A percentile compares a stretch with the other conserved stretches of the same genome.
Conservation (phyloP, 208 protist genomes). For the Trypanosoma lewisi region DNA sequence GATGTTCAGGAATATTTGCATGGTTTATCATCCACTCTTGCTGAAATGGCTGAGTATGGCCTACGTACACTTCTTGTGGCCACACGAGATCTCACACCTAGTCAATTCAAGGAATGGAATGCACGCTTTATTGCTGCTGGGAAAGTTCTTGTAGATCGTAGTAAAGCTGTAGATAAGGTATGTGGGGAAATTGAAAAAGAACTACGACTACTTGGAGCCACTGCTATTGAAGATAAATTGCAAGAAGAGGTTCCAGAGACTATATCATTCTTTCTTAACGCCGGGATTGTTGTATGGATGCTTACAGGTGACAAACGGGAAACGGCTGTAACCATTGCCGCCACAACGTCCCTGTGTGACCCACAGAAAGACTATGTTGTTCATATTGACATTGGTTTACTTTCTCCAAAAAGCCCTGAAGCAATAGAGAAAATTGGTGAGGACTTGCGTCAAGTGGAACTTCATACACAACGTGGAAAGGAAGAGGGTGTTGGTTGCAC, state of each 20-base stretch:
- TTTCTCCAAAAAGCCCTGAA: conserved; percentile 37
- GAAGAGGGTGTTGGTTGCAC: conserved; percentile 50
- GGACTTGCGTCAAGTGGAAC: conserved; percentile 62
- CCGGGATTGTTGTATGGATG: conserved; percentile 96
- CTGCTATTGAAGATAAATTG: conserved; percentile 97
- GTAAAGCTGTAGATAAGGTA: conserved; percentile 62
- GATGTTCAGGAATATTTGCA: conserved; percentile 55
- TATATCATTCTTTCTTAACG: conserved; percentile 88
- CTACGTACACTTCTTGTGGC: conserved; percentile 89
- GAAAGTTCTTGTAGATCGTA: conserved; percentile 62
- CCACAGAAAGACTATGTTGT: conserved; percentile 76
- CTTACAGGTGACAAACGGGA: conserved; percentile 98
- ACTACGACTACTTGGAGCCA: conserved; percentile 89
- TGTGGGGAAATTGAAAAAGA: conserved; percentile 91
- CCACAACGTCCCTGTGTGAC: conserved; percentile 82
- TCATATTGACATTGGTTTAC: conserved; percentile 75
- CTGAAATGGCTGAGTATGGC: conserved; percentile 76
- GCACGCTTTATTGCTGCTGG: conserved; percentile 46
- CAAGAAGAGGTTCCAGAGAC: conserved; percentile 94
- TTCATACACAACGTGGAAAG: conserved; percentile 52
- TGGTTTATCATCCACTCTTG: conserved; percentile 37
- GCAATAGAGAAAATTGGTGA: conserved; percentile 56
- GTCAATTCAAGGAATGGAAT: conserved; percentile 68
- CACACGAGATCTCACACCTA: conserved; percentile 48
- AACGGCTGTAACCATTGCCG: conserved; percentile 88